Conservation (phyloP, 106 monocot genomes). For the Dendrobium chrysotoxum region DNA sequence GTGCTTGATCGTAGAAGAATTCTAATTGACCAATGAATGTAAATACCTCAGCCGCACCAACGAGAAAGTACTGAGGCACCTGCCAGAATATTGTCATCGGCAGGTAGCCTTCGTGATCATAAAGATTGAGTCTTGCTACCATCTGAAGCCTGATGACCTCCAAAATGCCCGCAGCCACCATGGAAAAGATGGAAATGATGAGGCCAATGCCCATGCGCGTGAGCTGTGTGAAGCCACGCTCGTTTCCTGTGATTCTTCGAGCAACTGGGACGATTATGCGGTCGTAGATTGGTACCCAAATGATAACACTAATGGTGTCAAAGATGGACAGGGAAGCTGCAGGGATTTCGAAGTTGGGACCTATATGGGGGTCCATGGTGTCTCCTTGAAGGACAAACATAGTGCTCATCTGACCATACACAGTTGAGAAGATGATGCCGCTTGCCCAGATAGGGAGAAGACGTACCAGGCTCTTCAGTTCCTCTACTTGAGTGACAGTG, state of each 20-base stretch:
- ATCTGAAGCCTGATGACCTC: conserved; percentile 28
- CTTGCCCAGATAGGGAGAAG: conserved; percentile 40
- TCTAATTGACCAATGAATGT: conserved; percentile 37
- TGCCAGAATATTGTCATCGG: conserved; percentile 47
- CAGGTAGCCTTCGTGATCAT: conserved; percentile 18
- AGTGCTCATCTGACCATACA: conserved; percentile 43
- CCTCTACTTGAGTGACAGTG: conserved; percentile 36
- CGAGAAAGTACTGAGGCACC: conserved; percentile 39
- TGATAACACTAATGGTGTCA: conserved; percentile 39
- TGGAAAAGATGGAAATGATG: conserved; percentile 31
- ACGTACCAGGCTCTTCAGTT: conserved; percentile 28
- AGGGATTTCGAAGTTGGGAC: conserved; percentile 24
- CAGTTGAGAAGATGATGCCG: conserved; percentile 35
- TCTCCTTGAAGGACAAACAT: conserved; percentile 49
- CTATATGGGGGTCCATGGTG: conserved; percentile 32
- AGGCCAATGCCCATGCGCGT: conserved; percentile 46
- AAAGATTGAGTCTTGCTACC: conserved; percentile 16
- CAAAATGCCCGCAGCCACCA: conserved; percentile 32
- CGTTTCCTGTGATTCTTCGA: conserved; percentile 24
- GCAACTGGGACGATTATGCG: conserved; percentile 18
- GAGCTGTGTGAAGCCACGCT: conserved; percentile 46
- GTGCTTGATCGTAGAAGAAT: conserved; percentile 57
- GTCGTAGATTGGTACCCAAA: conserved; percentile 39
- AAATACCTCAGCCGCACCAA: conserved; percentile 32
- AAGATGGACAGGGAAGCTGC: conserved; percentile 30